A percentile compares a stretch with the other conserved stretches of the same genome.
Evolutionary conservation across 805 yeast genomes (phyloP).

Genomic region (Helenozyma baotianmanensis): DNA sequence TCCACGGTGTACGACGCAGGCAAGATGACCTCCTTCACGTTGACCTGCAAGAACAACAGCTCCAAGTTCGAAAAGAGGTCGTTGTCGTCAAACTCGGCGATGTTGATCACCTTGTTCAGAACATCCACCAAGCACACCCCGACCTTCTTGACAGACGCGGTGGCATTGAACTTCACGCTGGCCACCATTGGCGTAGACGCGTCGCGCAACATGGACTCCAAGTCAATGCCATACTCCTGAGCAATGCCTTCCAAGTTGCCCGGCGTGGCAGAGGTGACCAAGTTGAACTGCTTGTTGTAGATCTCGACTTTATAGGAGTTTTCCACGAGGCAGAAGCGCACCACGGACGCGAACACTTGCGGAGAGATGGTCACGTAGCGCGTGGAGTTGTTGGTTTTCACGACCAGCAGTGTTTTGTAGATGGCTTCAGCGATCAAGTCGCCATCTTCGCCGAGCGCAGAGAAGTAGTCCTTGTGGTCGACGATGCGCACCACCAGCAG

Average conservation of each 20-base stretch:
- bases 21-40: constrained; percentile 78
- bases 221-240: constrained; percentile 32
- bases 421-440: constrained; percentile 74
- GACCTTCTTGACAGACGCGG: constrained; percentile 44
- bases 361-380: constrained; percentile 74
- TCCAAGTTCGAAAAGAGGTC: constrained; percentile 85
- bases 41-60: constrained; percentile 79
- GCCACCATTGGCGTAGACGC: constrained; percentile 39
- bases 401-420: constrained; percentile 77
- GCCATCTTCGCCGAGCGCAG: constrained; percentile 73
- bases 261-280: constrained; percentile 69
- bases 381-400: constrained; percentile 52
- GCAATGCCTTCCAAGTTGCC: constrained; percentile 68
- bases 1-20: constrained; percentile 39
- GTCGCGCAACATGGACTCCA: constrained; percentile 60
- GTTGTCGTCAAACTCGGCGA: constrained; percentile 79
- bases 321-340: constrained; percentile 64
- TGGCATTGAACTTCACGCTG: constrained; percentile 29
- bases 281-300: constrained; percentile 62
- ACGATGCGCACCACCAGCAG: constrained; percentile 59
- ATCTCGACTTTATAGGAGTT: constrained; percentile 76
- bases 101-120: constrained; percentile 58
- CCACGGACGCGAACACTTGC: constrained; percentile 63
- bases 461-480: constrained; percentile 77
- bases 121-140: constrained; percentile 83